Evolutionary conservation across 2,329 filamentous ascomycete genomes (phyloP), one percentile per base, ranked within the genome.

Genomic region (Tetracladium maxilliforme): DNA sequence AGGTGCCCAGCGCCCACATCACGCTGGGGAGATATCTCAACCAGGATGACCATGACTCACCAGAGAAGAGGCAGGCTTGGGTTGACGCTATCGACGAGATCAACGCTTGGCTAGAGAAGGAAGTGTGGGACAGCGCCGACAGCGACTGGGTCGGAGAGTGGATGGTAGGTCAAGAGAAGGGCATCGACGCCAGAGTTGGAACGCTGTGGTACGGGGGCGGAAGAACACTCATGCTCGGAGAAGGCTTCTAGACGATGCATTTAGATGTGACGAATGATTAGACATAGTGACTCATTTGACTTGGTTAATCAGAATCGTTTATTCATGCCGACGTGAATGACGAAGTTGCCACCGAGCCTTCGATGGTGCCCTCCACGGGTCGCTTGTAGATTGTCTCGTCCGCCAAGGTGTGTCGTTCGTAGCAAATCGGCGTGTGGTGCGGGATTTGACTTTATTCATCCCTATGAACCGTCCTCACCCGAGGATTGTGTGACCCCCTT

Each of bases 151-250:
- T 59, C 3, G 75, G 77, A 0, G 78, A 90, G 42, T 94, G 87
- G 84, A 55, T 79, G 14, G 72, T 94, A n/a, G 86, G 87, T 0
- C 70, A 92, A 39, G 83, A 87, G 46, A 76, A 61, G 38, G 86
- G 86, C 0, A 51, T 94, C 27, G 79, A 87, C 41, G 71, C 70
- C 30, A 67, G 81, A 22, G 69, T 64, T 34, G 87, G 87, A 0
- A 59, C 63, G 6, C 51, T 93, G 22, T 95, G 86, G 84, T 94
- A 93, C 53, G 87, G 78, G 18, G 80, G 73, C 14, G 86, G 86
- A 1, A 64, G 78, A 34, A 77, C 70, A 4, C 61, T 92, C 31
- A 52, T 61, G 41, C 27, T 61, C 11, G 70, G 70, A 11, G 69
- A 73, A 44, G 70, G 70, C 0, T 75, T 72, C 42, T 74, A 29